Evolutionary conservation across 2,329 filamentous ascomycete genomes (phyloP), one percentile per base, ranked within the genome.

Genomic region (Epichloe sylvatica): DNA sequence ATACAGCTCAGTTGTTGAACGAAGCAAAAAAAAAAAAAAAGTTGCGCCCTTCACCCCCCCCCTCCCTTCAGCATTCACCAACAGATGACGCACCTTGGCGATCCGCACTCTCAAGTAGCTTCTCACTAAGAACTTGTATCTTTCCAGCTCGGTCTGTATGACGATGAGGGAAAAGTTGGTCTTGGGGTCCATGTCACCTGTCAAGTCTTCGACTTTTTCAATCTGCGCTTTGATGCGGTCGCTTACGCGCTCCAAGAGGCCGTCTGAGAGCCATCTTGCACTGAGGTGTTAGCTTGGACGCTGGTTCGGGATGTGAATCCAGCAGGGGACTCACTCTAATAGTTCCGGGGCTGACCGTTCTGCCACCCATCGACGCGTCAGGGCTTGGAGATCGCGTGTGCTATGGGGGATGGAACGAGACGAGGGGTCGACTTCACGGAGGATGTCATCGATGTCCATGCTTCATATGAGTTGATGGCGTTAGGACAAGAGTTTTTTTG

Each of bases 141-240:
- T 77, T 65, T 96, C 90, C 49, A 98, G 78, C 69, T 98, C 92
- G 6, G 94, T 97, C 71, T 98, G 92, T 49, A 96, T 82, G 54
- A 98, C 84, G 45, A 96, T 95, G 61, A 97, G 81, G 53, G 81
- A 81, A 65, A 98, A 95, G 64, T 95, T 97, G 55, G 86, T 83
- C 66, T 86, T 89, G 44, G 90, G 85, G 60, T 94, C 89, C 80
- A 90, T 84, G 61, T 86, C 82, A 54, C 84, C 85, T 12, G 85
- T 91, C 75, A 90, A 78, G 52, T 83, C 78, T 68, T 86, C 83
- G 54, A 87, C 79, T 57, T 74, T 76, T 65, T 82, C 77, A 60
- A 86, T 85, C 70, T 86, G 83, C 44, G 69, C 67, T 57, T 81
- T 79, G 55, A 88, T 79, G 52, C 82, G 77, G 52, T 80, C 77